Evolutionary conservation across 345 rosid species (phyloP).

Genomic region (Cardiospermum halicacabum): DNA sequence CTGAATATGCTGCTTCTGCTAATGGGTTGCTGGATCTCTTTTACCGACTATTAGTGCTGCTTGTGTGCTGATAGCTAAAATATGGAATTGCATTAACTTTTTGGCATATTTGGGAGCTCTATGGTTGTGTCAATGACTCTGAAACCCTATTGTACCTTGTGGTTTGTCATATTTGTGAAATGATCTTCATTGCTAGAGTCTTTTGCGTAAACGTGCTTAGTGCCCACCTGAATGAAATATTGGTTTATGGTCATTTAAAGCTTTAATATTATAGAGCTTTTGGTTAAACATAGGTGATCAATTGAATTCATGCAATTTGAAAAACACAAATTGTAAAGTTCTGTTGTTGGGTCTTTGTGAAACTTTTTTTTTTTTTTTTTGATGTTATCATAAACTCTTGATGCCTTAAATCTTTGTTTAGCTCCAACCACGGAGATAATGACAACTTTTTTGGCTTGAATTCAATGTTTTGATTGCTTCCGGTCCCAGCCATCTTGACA

Average conservation of each 20-base stretch:
- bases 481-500: conserved; percentile 3
- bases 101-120: background rate
- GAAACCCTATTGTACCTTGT: background rate
- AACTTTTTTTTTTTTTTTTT: too few species aligned
- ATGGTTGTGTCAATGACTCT: background rate
- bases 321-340: background rate
- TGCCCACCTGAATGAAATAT: background rate
- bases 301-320: background rate
- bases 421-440: background rate
- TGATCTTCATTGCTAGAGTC: background rate
- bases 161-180: background rate
- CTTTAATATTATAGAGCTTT: background rate
- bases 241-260: background rate
- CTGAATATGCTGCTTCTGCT: conserved; percentile 16
- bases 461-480: too few species aligned
- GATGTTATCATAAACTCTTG: background rate
- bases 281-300: background rate
- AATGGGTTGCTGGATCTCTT: conserved; percentile 15
- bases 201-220: background rate
- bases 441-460: background rate
- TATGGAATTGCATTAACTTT: background rate
- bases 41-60: background rate
- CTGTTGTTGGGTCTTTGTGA: background rate
- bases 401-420: background rate
- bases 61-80: background rate